Evolutionary conservation across 164 flowering plant species (phyloP).

Genomic region (Litsea cubeba): DNA sequence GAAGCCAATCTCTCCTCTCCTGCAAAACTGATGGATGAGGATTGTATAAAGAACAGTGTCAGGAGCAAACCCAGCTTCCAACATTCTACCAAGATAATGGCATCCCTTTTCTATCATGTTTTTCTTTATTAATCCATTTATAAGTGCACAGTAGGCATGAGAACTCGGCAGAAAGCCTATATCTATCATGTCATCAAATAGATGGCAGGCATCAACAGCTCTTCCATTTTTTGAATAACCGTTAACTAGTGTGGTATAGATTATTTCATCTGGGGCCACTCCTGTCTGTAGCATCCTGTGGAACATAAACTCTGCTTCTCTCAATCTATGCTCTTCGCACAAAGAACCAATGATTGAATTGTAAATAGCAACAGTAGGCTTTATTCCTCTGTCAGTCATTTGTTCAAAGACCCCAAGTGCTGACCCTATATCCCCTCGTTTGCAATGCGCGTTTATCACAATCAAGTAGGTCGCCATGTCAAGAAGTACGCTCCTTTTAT

Average conservation of each 20-base stretch:
- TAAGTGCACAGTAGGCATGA: constrained; percentile 47
- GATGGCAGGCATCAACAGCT: constrained; percentile 30
- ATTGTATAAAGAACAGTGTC: constrained; percentile 47
- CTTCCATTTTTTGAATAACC: constrained; percentile 52
- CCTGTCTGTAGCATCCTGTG: constrained; percentile 49
- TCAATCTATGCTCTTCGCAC: constrained; percentile 35
- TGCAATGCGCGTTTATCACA: constrained; percentile 44
- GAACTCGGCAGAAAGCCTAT: constrained; percentile 36
- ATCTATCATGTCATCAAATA: constrained; percentile 48
- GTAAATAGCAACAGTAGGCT: constrained; percentile 60
- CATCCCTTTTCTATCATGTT: constrained; percentile 46
- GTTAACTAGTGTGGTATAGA: constrained; percentile 53
- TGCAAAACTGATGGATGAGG: constrained; percentile 49
- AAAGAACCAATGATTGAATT: constrained; percentile 44
- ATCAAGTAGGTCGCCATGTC: constrained; percentile 46
- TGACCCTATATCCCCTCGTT: constrained; percentile 30
- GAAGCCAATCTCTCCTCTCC: constrained; percentile 46
- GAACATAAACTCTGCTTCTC: constrained; percentile 49
- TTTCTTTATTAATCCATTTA: constrained; percentile 53
- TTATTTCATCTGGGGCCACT: constrained; percentile 41
- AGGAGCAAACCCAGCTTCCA: constrained; percentile 48
- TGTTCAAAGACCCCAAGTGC: constrained; percentile 37
- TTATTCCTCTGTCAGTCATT: constrained; percentile 43
- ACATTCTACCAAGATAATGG: constrained; percentile 45
- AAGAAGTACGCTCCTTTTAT: constrained; percentile 33